These are phyloP conservation scores for Rhodamnia rubescens DNA, from an alignment of 345 rosid genomes.

Conservation along the genomic window DNA sequence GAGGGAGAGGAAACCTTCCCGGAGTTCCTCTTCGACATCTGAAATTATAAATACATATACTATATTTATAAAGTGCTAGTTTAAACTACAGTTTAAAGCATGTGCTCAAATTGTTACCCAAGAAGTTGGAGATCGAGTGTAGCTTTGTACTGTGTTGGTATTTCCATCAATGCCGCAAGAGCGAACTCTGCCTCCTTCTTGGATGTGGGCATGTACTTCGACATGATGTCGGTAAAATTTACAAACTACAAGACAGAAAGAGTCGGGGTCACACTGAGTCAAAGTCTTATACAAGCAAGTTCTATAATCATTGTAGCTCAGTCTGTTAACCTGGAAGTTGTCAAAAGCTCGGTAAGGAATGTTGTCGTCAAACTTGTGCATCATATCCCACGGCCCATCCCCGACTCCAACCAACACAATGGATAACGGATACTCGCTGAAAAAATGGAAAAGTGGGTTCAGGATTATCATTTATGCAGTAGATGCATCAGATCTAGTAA, in stretches of 20 bases:
- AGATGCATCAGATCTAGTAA: background rate
- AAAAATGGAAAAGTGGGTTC: background rate
- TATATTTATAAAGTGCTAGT: background rate
- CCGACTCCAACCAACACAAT: slow-evolving; percentile 48
- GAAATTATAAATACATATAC: background rate
- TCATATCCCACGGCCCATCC: slow-evolving; percentile 56
- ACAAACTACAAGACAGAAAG: slow-evolving; percentile 20
- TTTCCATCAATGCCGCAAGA: slow-evolving; percentile 44
- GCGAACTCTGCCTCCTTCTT: slow-evolving; percentile 41
- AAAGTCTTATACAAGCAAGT: background rate
- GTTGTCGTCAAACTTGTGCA: slow-evolving; percentile 46
- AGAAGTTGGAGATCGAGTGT: slow-evolving; percentile 34
- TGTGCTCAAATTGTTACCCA: slow-evolving; percentile 5
- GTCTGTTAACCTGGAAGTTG: slow-evolving; percentile 31
- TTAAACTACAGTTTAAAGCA: background rate
- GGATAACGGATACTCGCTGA: slow-evolving; percentile 39
- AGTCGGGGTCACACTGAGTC: background rate
- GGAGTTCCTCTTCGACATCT: slow-evolving; percentile 18
- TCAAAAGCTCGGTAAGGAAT: slow-evolving; percentile 45
- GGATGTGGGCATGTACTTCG: slow-evolving; percentile 10
- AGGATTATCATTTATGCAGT: background rate
- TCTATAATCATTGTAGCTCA: background rate
- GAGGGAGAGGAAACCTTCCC: slow-evolving; percentile 24
- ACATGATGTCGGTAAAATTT: slow-evolving; percentile 40
- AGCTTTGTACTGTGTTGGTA: slow-evolving; percentile 44